Conservation (phyloP, 257 asterid genomes). For the Avicennia marina region DNA sequence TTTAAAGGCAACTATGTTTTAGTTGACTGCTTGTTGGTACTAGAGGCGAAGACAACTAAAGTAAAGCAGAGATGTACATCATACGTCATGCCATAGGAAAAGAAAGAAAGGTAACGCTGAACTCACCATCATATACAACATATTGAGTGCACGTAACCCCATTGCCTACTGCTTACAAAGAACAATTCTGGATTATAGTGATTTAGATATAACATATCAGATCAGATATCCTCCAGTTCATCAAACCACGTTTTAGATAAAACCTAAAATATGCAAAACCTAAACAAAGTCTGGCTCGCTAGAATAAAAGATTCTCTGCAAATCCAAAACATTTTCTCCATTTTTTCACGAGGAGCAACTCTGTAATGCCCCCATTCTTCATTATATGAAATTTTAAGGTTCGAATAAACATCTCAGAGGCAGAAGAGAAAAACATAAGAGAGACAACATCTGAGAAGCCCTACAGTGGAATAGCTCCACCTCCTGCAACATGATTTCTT, state of each 20-base stretch:
- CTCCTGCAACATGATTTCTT: constrained; percentile 3
- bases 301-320: background rate
- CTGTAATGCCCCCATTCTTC: background rate
- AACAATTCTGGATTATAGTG: background rate
- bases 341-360: background rate
- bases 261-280: background rate
- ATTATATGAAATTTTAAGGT: background rate
- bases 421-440: background rate
- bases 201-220: background rate
- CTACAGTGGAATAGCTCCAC: background rate
- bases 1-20: background rate
- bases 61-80: background rate
- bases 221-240: background rate
- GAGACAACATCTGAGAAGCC: background rate
- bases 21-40: background rate
- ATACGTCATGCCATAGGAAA: background rate
- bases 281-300: background rate
- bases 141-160: background rate
- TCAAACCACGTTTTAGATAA: background rate
- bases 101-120: background rate
- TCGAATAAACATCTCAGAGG: background rate
- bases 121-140: background rate
- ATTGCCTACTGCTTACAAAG: no score
- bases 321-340: background rate
- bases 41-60: background rate